phyloP scores from a whole-genome alignment of 2,329 filamentous ascomycete species.

The Davidsoniella australis region DNA sequence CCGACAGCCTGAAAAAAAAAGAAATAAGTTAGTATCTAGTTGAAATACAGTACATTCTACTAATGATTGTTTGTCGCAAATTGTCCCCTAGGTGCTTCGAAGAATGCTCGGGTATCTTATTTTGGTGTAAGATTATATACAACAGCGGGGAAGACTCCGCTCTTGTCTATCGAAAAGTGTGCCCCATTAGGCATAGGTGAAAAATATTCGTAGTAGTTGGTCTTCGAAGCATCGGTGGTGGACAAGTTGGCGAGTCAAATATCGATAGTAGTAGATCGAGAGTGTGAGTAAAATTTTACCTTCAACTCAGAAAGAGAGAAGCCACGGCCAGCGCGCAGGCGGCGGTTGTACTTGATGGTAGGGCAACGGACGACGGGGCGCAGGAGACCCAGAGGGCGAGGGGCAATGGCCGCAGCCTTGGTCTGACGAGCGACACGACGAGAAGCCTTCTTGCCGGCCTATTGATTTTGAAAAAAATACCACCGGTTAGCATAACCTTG shows the following conservation, averaged over 20 bases:
- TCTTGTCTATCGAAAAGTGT: no score
- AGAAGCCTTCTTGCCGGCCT: conserved; percentile 93
- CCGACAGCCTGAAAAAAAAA: conserved; percentile 56
- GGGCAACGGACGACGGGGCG: conserved; percentile 95
- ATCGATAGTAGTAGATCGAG: background rate
- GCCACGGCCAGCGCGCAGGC: conserved; percentile 86
- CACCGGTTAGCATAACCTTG: conserved; percentile 10
- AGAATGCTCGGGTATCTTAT: background rate
- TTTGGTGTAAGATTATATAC: background rate
- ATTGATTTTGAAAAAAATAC: conserved; percentile 16
- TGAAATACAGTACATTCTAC: conserved; percentile 18
- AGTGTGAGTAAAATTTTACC: conserved; percentile 37
- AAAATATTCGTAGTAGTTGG: background rate
- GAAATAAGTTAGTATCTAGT: conserved; percentile 14
- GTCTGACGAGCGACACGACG: conserved; percentile 79
- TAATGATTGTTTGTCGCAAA: background rate
- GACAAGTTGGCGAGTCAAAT: background rate
- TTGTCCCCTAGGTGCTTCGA: background rate
- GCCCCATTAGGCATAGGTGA: no score
- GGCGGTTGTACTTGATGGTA: conserved; percentile 98
- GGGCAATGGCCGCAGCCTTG: conserved; percentile 90
- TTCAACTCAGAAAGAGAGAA: conserved; percentile 97
- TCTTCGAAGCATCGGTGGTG: background rate
- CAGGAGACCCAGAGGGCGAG: conserved; percentile 92
- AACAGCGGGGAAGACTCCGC: no score